Conservation (phyloP, 805 yeast genomes). For the Myxozyma sirexii region DNA sequence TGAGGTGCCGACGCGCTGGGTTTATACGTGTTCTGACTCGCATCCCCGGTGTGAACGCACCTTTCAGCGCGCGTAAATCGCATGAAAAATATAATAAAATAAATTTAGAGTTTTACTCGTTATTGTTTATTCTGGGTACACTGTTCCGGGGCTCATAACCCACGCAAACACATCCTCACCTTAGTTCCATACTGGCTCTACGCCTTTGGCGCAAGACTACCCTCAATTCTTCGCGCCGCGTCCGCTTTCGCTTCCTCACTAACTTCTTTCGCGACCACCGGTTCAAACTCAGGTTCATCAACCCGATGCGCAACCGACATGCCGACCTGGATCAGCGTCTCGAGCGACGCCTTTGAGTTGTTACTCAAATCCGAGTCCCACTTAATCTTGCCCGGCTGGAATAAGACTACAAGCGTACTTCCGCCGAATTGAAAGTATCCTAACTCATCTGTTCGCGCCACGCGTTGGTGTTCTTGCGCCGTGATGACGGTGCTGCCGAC, state of each 20-base stretch:
- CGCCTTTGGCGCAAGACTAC: slow-evolving; percentile 15
- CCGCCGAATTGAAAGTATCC: slow-evolving; percentile 98
- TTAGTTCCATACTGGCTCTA: no score
- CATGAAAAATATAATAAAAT: no score
- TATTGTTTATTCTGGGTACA: no score
- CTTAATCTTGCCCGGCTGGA: slow-evolving; percentile 48
- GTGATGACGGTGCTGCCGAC: slow-evolving; percentile 87
- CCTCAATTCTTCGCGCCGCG: slow-evolving; percentile 29
- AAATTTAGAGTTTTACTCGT: no score
- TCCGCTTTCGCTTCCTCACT: slow-evolving; percentile 22
- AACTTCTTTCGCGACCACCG: slow-evolving; percentile 24
- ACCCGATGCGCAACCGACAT: slow-evolving; percentile 85
- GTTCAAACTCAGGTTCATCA: slow-evolving; percentile 50
- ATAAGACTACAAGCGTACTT: slow-evolving; percentile 73
- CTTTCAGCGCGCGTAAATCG: no score
- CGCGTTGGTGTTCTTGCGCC: slow-evolving; percentile 57
- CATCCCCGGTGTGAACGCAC: no score
- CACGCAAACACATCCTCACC: not conserved
- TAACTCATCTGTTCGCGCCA: slow-evolving; percentile 75
- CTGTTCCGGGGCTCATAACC: no score
- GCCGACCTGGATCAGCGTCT: slow-evolving; percentile 75
- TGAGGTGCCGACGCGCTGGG: not conserved
- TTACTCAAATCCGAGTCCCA: slow-evolving; percentile 75
- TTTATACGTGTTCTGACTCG: no score
- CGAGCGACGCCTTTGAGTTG: slow-evolving; percentile 71